Evolutionary conservation across 2,329 filamentous ascomycete genomes (phyloP), one percentile per base, ranked within the genome.

Genomic region (Cadophora malorum): DNA sequence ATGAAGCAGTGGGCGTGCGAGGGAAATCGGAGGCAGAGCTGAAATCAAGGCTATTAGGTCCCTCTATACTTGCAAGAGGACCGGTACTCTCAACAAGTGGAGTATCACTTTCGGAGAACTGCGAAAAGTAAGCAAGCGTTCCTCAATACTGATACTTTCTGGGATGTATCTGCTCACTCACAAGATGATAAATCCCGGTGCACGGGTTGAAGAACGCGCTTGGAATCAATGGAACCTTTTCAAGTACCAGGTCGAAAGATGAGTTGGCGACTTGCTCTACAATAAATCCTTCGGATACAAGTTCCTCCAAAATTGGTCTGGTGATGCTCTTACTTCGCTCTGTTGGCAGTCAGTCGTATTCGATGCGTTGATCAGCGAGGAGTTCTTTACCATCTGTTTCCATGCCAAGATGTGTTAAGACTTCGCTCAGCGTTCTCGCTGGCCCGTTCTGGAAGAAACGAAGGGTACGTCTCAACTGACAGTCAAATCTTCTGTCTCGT

Each of bases 381-480:
- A 19, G n/a, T 45, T n/a, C 33, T 58, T 28, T 56, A 64, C 63
- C 35, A 56, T 38, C 19, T 10, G 21, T 16, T 21, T 12, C 8
- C 21, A 41, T 45, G 19, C 33, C 35, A 21, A 64, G 50, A 56
- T 64, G 52, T 10, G 10, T 49, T 25, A 23, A 25, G 19, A 64
- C 23, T 49, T 64, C 47, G 31, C 8, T 28, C n/a, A 38, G 12
- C 6, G 50, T 64, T 25, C 31, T 41, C 33, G n/a, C 14, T 25
- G 7, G n/a, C 23, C 28, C n/a, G 45, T 19, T 38, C 38, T 64
- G 63, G 23, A 64, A 64, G 52, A 58, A 41, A 3, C 38, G 38
- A 33, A 64, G 41, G 10, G 50, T 33, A 28, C 63, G 53, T 35
- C 63, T 58, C 35, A 28, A 21, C 23, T 45, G 28, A 31, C 52